Evolutionary conservation across 192 early-diverging fungal genomes (phyloP).

Genomic region (Coemansia sp.): DNA sequence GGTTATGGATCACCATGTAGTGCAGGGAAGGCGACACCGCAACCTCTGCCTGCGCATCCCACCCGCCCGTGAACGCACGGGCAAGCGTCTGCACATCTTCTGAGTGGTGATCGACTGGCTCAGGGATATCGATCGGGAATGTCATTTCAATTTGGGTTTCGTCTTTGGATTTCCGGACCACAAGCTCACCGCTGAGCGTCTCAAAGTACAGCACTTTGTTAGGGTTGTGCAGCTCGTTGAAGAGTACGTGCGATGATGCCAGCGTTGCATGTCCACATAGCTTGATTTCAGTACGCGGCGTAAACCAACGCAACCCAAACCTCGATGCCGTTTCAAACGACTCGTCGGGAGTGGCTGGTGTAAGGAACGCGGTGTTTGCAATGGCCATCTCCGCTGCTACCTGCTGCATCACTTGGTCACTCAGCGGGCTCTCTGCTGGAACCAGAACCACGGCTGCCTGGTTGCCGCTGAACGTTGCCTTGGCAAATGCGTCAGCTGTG

Average conservation of each 20-base stretch:
- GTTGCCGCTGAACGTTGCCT: constrained; percentile 40
- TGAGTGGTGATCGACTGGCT: background rate
- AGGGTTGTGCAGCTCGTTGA: constrained; percentile 24
- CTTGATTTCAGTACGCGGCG: constrained; percentile 41
- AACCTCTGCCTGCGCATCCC: constrained; percentile 5
- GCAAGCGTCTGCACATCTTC: constrained; percentile 21
- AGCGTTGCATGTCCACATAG: constrained; percentile 58
- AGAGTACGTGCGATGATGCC: constrained; percentile 43
- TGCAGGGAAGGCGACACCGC: constrained; percentile 22
- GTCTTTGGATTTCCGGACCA: background rate
- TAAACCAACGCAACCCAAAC: constrained; percentile 54
- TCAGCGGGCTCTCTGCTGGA: constrained; percentile 16
- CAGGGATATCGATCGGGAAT: constrained; percentile 19
- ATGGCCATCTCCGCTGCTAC: constrained; percentile 53
- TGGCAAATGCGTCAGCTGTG: constrained; percentile 43
- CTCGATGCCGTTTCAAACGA: constrained; percentile 8
- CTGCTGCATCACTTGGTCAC: constrained; percentile 14
- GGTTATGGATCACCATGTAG: constrained; percentile 24
- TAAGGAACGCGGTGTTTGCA: constrained; percentile 54
- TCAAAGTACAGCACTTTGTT: constrained; percentile 23
- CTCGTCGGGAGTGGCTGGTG: constrained; percentile 6
- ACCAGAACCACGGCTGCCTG: constrained; percentile 43
- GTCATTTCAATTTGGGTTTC: constrained; percentile 4
- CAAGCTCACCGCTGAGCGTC: constrained; percentile 37
- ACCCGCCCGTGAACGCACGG: constrained; percentile 8